These are phyloP conservation scores for Schwanniomyces yamadae DNA, from an alignment of 805 yeast genomes.

Conservation along the genomic window DNA sequence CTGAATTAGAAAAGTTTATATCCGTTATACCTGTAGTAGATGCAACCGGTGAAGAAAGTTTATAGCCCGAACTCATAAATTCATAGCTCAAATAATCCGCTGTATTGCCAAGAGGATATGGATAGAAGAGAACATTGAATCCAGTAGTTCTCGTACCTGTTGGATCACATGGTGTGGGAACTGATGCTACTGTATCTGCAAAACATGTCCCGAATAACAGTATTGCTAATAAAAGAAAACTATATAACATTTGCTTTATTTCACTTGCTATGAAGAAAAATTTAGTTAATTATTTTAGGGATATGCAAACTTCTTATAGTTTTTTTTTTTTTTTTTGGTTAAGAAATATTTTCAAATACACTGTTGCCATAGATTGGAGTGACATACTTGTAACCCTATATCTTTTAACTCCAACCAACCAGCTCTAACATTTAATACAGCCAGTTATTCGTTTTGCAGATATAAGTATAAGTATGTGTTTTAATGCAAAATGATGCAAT, in stretches of 20 bases:
- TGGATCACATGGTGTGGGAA: conserved; percentile 2
- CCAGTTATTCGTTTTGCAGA: too few species aligned
- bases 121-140: conserved; percentile 6
- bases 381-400: too few species aligned
- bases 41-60: background rate
- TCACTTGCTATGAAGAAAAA: too few species aligned
- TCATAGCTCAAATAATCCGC: background rate
- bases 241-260: background rate
- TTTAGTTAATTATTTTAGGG: too few species aligned
- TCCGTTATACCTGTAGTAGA: conserved; percentile 5
- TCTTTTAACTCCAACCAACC: too few species aligned
- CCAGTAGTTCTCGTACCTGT: background rate
- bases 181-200: background rate
- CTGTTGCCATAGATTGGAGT: too few species aligned
- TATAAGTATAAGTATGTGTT: too few species aligned
- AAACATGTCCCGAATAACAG: background rate
- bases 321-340: too few species aligned
- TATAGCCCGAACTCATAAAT: conserved; percentile 3
- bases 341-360: too few species aligned
- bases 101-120: conserved; percentile 1
- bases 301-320: too few species aligned
- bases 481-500: too few species aligned
- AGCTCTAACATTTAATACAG: too few species aligned
- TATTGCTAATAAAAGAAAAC: background rate
- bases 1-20: background rate